phyloP scores from a whole-genome alignment of 495 filamentous ascomycete genomes.

The Aspergillus baeticus region DNA sequence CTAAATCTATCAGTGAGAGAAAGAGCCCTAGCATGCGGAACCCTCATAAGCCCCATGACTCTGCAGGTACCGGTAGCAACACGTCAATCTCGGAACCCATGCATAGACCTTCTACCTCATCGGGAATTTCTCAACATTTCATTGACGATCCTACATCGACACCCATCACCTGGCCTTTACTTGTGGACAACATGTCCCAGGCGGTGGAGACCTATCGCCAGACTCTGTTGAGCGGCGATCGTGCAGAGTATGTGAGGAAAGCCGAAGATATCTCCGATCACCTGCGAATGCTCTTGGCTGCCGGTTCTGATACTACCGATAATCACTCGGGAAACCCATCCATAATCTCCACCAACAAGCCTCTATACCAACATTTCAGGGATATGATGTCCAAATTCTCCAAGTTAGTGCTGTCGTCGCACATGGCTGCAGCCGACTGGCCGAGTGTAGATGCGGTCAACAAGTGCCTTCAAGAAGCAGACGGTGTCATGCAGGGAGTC shows the following conservation, averaged over 20 bases:
- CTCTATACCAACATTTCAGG: constrained; percentile 92
- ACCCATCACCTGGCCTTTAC: constrained; percentile 79
- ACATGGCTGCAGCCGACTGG: constrained; percentile 94
- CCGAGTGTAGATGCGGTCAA: constrained; percentile 80
- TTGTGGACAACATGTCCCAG: constrained; percentile 86
- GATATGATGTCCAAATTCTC: constrained; percentile 99
- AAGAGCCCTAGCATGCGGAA: constrained; percentile 22
- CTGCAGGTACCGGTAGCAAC: constrained; percentile 29
- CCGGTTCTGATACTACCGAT: constrained; percentile 93
- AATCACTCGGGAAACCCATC: constrained; percentile 98
- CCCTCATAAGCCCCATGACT: constrained; percentile 26
- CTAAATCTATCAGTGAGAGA: constrained; percentile 35
- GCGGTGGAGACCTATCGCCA: constrained; percentile 86
- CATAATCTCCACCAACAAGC: constrained; percentile 97
- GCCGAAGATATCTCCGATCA: constrained; percentile 98
- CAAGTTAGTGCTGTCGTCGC: constrained; percentile 96
- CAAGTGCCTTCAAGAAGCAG: constrained; percentile 93
- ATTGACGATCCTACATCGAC: constrained; percentile 77
- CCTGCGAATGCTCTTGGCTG: constrained; percentile 86
- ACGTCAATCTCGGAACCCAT: constrained; percentile 37
- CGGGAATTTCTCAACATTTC: constrained; percentile 73
- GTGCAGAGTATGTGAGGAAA: constrained; percentile 85
- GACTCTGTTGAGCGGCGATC: constrained; percentile 72
- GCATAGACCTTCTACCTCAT: constrained; percentile 51
- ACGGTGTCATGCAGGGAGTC: constrained; percentile 89